These are phyloP conservation scores for Candida coleopterorum DNA, from an alignment of 805 yeast genomes.

Conservation along the genomic window DNA sequence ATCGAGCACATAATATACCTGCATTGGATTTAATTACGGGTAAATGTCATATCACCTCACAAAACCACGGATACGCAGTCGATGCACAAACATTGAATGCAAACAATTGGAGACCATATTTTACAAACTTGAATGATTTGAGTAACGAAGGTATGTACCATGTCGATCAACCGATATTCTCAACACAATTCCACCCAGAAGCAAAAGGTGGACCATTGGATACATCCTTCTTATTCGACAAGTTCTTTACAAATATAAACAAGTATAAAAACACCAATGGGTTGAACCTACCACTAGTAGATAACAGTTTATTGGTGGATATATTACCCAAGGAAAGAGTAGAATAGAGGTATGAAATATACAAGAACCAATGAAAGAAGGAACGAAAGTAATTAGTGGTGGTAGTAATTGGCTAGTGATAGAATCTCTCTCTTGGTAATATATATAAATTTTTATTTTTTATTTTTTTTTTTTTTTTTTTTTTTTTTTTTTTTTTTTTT, in stretches of 20 bases:
- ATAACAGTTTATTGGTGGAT: slow-evolving; percentile 50
- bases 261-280: slow-evolving; percentile 41
- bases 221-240: slow-evolving; percentile 86
- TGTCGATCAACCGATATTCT: slow-evolving; percentile 79
- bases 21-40: slow-evolving; percentile 88
- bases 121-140: slow-evolving; percentile 89
- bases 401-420: too few relatives aligned
- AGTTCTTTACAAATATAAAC: slow-evolving; percentile 68
- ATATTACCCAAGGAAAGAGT: slow-evolving; percentile 66
- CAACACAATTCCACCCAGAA: slow-evolving; percentile 98
- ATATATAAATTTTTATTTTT: too few relatives aligned
- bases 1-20: slow-evolving; percentile 98
- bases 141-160: slow-evolving; percentile 98
- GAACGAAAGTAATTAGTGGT: too few relatives aligned
- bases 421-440: too few relatives aligned
- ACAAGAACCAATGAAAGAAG: too few relatives aligned
- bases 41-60: slow-evolving; percentile 95
- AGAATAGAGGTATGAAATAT: too few relatives aligned
- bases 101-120: slow-evolving; percentile 79
- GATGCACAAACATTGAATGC: slow-evolving; percentile 70
- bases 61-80: slow-evolving; percentile 98
- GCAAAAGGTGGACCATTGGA: slow-evolving; percentile 99
- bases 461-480: too few relatives aligned
- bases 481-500: too few relatives aligned
- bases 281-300: slow-evolving; percentile 40